phyloP scores from a whole-genome alignment of 2,329 filamentous ascomycete species.

The Claviceps citrina region DNA sequence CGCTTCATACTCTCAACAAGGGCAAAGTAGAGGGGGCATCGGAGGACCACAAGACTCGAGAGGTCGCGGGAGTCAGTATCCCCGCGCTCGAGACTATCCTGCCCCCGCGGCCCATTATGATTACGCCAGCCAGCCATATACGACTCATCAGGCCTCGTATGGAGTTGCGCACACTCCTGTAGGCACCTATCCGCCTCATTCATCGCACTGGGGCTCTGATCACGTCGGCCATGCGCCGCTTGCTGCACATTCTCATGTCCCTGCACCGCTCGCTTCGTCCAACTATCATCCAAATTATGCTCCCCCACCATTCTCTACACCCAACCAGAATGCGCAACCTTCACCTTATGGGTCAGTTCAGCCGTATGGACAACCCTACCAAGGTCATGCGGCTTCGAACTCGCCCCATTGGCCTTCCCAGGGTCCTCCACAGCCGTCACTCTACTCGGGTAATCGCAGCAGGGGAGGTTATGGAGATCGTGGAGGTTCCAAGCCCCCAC shows the following conservation, averaged over 20 bases:
- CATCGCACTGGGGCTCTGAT: constrained; percentile 28
- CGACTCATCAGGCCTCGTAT: constrained; percentile 16
- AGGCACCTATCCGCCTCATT: constrained; percentile 22
- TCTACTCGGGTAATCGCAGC: constrained; percentile 27
- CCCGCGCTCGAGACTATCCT: constrained; percentile 26
- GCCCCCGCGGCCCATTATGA: constrained; percentile 25
- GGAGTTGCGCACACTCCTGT: constrained; percentile 21
- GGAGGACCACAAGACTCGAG: constrained; percentile 22
- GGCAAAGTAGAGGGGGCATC: constrained; percentile 23
- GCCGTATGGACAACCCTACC: constrained; percentile 22
- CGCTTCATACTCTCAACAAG: constrained; percentile 23
- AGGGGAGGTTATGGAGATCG: constrained; percentile 32
- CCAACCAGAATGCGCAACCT: constrained; percentile 27
- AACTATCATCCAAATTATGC: constrained; percentile 47
- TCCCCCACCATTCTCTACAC: constrained; percentile 33
- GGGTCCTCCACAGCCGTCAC: constrained; percentile 17
- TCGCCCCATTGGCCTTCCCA: constrained; percentile 12
- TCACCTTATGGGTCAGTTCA: constrained; percentile 27
- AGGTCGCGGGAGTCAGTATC: constrained; percentile 26
- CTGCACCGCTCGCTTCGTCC: constrained; percentile 32
- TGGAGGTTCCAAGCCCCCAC: constrained; percentile 21
- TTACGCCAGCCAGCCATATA: constrained; percentile 26
- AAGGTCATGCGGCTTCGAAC: constrained; percentile 15
- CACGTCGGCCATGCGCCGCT: constrained; percentile 21
- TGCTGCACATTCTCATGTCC: constrained; percentile 29